These are phyloP conservation scores for Cytospora schulzeri DNA, from an alignment of 2,329 filamentous ascomycete genomes.

Conservation along the genomic window DNA sequence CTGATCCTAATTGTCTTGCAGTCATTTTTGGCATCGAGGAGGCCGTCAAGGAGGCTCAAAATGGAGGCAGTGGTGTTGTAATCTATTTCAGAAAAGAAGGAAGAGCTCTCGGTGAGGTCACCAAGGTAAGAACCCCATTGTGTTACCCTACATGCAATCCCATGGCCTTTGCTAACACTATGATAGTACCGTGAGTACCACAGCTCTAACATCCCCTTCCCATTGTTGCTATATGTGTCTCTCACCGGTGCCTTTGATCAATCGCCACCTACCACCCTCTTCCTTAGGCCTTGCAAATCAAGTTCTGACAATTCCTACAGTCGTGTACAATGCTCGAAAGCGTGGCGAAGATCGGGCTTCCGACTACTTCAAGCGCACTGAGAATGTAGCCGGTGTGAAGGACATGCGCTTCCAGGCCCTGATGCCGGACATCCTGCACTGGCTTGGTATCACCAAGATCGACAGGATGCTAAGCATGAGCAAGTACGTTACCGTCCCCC, in stretches of 20 bases:
- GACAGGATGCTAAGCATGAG: conserved; percentile 99
- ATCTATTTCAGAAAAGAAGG: conserved; percentile 99
- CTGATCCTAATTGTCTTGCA: conserved; percentile 3
- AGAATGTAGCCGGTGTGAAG: conserved; percentile 96
- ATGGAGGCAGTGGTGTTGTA: conserved; percentile 88
- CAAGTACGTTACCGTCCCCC: conserved; percentile 61
- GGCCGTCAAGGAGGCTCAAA: conserved; percentile 94
- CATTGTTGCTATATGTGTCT: background rate
- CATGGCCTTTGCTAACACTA: conserved; percentile 36
- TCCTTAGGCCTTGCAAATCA: background rate
- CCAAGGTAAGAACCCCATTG: conserved; percentile 73
- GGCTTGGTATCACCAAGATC: conserved; percentile 98
- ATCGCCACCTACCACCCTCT: background rate
- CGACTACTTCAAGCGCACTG: conserved; percentile 96
- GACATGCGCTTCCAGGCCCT: conserved; percentile 97
- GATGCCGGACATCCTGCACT: conserved; percentile 97
- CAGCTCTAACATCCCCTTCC: background rate
- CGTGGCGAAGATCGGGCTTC: conserved; percentile 78
- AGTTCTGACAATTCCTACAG: conserved; percentile 34
- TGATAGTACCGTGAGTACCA: conserved; percentile 49
- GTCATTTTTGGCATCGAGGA: conserved; percentile 96
- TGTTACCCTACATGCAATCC: background rate
- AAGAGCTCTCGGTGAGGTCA: conserved; percentile 90
- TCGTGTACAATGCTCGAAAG: conserved; percentile 80
- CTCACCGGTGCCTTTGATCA: background rate